Conservation (phyloP, 805 yeast genomes). For the Yamadazyma insecticola region DNA sequence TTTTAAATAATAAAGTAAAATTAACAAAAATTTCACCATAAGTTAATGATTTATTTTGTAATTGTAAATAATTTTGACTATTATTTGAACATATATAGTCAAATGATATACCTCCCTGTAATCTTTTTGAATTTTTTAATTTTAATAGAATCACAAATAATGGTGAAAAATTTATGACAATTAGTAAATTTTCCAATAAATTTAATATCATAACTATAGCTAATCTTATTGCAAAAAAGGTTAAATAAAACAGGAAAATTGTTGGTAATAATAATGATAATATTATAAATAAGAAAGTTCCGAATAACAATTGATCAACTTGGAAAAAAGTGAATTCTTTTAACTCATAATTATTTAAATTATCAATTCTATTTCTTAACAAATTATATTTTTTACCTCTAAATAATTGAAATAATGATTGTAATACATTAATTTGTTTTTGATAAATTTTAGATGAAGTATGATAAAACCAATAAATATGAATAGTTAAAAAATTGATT, state of each 20-base stretch:
- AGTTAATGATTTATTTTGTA: slow-evolving; percentile 35
- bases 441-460: slow-evolving; percentile 75
- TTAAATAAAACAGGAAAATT: slow-evolving; percentile 73
- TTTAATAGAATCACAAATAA: slow-evolving; percentile 76
- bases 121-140: slow-evolving; percentile 67
- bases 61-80: slow-evolving; percentile 17
- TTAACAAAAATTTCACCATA: slow-evolving; percentile 31
- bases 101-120: slow-evolving; percentile 50
- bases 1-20: slow-evolving; percentile 24
- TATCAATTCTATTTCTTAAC: slow-evolving; percentile 80
- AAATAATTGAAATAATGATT: slow-evolving; percentile 76
- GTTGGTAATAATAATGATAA: slow-evolving; percentile 81
- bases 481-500: slow-evolving; percentile 59
- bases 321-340: slow-evolving; percentile 46
- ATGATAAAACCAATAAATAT: slow-evolving; percentile 70
- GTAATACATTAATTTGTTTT: slow-evolving; percentile 64
- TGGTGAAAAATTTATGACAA: slow-evolving; percentile 79
- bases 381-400: slow-evolving; percentile 86
- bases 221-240: slow-evolving; percentile 62
- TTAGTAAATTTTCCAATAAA: slow-evolving; percentile 52
- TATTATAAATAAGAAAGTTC: slow-evolving; percentile 83
- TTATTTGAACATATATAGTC: slow-evolving; percentile 11
- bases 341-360: slow-evolving; percentile 49
- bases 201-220: slow-evolving; percentile 45
- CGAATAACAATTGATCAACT: slow-evolving; percentile 80